Base-by-base conservation (phyloP, 179 eudicot species). In the Vitellaria paradoxa region DNA sequence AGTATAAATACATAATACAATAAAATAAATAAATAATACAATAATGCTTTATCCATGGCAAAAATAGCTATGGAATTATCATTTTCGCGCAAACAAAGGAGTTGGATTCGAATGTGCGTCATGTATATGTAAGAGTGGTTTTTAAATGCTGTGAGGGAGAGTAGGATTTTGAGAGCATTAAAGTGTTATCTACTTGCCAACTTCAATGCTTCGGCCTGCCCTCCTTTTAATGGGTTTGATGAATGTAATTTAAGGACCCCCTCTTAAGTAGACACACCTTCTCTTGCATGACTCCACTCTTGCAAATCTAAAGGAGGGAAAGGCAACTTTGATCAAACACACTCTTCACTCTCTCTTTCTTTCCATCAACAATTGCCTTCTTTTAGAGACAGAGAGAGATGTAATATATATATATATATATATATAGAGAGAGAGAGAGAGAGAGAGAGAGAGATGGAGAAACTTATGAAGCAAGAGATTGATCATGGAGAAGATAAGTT, bases 171-270 rank as follows among this genome's bases (percentile, higher is more conserved):
- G 71, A 9, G 23, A 18, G 81, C 81, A 78, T 78, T 78, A 26
- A 78, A 72, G 64, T 63, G 76, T 30, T 46, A 72, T 52, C 81
- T 78, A 78, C 81, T 72, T 64, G 65, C 59, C 76, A 20, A 47
- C 57, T 72, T 78, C 10, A 78, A 71, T 78, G 76, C 71, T 65
- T 47, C 37, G 76, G 81, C 76, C 81, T 72, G 81, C 76, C 81
- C 72, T 50, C 52, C 57, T 53, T 53, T 53, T 12, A 53, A 53
- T 53, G 57, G 57, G 57, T 53, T 53, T 53, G 57, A 53, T 53
- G 57, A 53, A 53, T 53, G 57, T 15, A 53, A 53, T 53, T 53
- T 53, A 53, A 53, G 57, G 57, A 53, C 57, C 57, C 2, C 37
- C 57, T 53, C 57, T 53, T 53, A 10, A 65, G 67, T n/a, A 75